Evolutionary conservation across 2,329 filamentous ascomycete species (phyloP).

Genomic region (Leptographium radiaticola): DNA sequence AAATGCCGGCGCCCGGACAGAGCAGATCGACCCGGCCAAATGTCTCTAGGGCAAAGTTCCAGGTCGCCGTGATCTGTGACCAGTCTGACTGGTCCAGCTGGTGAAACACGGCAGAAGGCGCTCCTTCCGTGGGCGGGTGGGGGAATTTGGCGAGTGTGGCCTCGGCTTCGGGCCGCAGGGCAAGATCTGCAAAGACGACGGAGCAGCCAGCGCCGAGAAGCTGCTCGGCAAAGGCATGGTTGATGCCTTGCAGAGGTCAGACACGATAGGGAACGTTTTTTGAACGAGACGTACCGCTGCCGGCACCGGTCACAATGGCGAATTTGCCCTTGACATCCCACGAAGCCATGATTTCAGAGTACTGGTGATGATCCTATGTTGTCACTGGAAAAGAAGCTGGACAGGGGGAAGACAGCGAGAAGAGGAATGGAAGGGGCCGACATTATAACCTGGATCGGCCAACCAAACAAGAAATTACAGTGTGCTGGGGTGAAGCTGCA

Average conservation of each 20-base stretch:
- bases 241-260: slow-evolving; percentile 18
- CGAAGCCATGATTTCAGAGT: not conserved
- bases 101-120: slow-evolving; percentile 19
- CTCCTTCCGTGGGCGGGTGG: slow-evolving; percentile 6
- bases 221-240: slow-evolving; percentile 20
- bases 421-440: too few species aligned
- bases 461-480: too few species aligned
- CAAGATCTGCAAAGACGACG: slow-evolving; percentile 24
- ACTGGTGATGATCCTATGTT: too few species aligned
- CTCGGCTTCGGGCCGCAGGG: slow-evolving; percentile 21
- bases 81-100: slow-evolving; percentile 24
- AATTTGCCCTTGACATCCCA: slow-evolving; percentile 12
- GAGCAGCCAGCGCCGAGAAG: slow-evolving; percentile 23
- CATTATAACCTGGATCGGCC: too few species aligned
- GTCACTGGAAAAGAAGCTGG: too few species aligned
- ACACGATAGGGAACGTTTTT: not conserved
- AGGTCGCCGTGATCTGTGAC: slow-evolving; percentile 17
- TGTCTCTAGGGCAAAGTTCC: slow-evolving; percentile 9
- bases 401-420: too few species aligned
- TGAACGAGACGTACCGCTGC: slow-evolving; percentile 12
- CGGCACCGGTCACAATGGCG: slow-evolving; percentile 21
- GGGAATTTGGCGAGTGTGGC: slow-evolving; percentile 17
- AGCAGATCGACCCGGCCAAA: slow-evolving; percentile 12
- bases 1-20: slow-evolving; percentile 10
- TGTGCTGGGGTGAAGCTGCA: too few species aligned